Conservation (phyloP, 768 basidiomycete genomes). For the Serendipita vermifera region DNA sequence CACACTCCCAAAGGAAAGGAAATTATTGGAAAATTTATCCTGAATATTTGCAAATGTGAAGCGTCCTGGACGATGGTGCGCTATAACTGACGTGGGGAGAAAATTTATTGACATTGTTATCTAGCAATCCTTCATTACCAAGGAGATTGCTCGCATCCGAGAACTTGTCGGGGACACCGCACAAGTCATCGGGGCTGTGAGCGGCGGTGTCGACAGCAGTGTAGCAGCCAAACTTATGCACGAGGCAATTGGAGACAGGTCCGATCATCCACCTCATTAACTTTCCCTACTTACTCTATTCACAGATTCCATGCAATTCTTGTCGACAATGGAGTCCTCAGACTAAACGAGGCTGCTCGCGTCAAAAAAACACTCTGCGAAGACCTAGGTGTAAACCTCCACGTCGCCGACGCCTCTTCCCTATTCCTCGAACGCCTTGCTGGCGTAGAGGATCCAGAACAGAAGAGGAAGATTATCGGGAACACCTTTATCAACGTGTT, state of each 20-base stretch:
- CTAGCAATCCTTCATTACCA: slow-evolving; percentile 94
- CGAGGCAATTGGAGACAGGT: slow-evolving; percentile 97
- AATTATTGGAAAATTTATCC: slow-evolving; percentile 73
- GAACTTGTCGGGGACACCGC: slow-evolving; percentile 90
- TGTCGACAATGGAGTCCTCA: slow-evolving; percentile 97
- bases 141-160: slow-evolving; percentile 86
- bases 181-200: slow-evolving; percentile 95
- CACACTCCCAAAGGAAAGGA: slow-evolving; percentile 84
- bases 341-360: slow-evolving; percentile 78
- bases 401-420: slow-evolving; percentile 89
- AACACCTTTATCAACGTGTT: slow-evolving; percentile 99
- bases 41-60: slow-evolving; percentile 69
- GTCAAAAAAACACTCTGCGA: slow-evolving; percentile 88
- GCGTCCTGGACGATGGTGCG: slow-evolving; percentile 88
- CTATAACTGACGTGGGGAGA: slow-evolving; percentile 11
- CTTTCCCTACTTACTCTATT: slow-evolving; percentile 7
- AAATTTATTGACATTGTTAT: background rate
- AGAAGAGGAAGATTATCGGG: slow-evolving; percentile 95
- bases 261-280: slow-evolving; percentile 16
- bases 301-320: slow-evolving; percentile 94
- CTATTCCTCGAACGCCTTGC: slow-evolving; percentile 81
- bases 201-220: slow-evolving; percentile 94
- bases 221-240: slow-evolving; percentile 99
- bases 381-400: slow-evolving; percentile 90
- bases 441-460: slow-evolving; percentile 89